Conservation (phyloP, 2,329 filamentous ascomycete genomes). For the Phialophora tarda region DNA sequence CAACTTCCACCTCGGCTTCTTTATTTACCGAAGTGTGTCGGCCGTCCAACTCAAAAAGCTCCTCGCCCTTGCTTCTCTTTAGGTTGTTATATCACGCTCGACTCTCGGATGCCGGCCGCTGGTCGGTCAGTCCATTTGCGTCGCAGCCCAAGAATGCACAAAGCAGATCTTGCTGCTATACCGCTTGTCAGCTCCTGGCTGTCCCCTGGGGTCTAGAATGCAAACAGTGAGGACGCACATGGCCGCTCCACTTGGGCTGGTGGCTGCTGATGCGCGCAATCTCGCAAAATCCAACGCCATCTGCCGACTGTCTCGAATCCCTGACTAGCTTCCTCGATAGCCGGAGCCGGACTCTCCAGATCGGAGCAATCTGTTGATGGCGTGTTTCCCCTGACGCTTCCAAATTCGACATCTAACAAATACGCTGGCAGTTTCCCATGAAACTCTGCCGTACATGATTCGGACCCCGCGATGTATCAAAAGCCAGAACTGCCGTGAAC, state of each 20-base stretch:
- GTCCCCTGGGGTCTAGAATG: not conserved
- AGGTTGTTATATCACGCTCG: not conserved
- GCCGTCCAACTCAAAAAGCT: not conserved
- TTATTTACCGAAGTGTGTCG: not conserved
- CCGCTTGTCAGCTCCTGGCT: not conserved
- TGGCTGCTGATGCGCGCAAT: constrained; percentile 26
- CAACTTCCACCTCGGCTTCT: not conserved
- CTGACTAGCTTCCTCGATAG: constrained; percentile 14
- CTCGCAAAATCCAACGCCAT: constrained; percentile 27
- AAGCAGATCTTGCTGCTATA: not conserved
- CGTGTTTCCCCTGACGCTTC: constrained; percentile 12
- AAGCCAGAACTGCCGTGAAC: not conserved
- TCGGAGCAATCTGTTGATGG: constrained; percentile 9
- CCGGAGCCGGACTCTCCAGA: constrained; percentile 12
- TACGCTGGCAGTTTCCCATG: not conserved
- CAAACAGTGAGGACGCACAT: not conserved
- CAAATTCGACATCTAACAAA: not conserved
- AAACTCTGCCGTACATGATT: constrained; percentile 7
- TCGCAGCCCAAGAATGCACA: not conserved
- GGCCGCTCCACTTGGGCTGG: constrained; percentile 8
- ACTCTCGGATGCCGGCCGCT: not conserved
- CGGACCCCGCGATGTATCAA: constrained; percentile 2
- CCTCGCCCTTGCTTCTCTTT: not conserved
- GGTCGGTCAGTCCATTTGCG: not conserved
- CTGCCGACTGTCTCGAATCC: constrained; percentile 24